A percentile compares a stretch with the other conserved stretches of the same genome.
Conservation (phyloP, 768 basidiomycete species). For the Amanita pallidorosea region DNA sequence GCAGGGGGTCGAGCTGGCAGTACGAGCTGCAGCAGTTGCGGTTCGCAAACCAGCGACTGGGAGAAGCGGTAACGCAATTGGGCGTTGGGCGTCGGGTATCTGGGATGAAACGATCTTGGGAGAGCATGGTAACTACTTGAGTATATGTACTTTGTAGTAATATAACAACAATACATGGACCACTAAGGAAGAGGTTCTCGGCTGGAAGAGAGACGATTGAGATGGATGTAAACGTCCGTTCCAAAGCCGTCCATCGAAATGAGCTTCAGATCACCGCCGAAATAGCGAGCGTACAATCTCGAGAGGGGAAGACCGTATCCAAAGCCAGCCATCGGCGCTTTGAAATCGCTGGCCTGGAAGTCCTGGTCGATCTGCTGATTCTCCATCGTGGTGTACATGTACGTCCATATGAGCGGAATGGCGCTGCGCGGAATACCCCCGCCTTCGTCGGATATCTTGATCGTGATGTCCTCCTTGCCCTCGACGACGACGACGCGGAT, state of each 20-base stretch:
- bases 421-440: conserved; percentile 87
- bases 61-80: conserved; percentile 36
- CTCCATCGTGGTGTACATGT: conserved; percentile 90
- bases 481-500: conserved; percentile 95
- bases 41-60: conserved; percentile 54
- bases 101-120: neutral
- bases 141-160: too few species aligned
- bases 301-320: conserved; percentile 92
- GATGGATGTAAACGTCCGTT: conserved; percentile 37
- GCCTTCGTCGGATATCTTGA: conserved; percentile 97
- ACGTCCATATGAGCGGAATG: conserved; percentile 96
- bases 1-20: conserved; percentile 78
- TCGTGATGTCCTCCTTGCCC: conserved; percentile 97
- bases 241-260: conserved; percentile 99
- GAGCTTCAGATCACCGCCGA: conserved; percentile 84
- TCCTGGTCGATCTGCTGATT: conserved; percentile 64
- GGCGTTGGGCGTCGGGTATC: neutral
- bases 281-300: conserved; percentile 91
- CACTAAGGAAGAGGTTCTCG: neutral
- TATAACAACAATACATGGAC: too few species aligned
- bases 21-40: conserved; percentile 83
- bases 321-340: conserved; percentile 97
- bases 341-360: conserved; percentile 81
- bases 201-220: neutral
- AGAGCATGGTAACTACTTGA: neutral